These are phyloP conservation scores for Fusarium sublunatum DNA, from an alignment of 2,329 filamentous ascomycete species.

Conservation along the genomic window DNA sequence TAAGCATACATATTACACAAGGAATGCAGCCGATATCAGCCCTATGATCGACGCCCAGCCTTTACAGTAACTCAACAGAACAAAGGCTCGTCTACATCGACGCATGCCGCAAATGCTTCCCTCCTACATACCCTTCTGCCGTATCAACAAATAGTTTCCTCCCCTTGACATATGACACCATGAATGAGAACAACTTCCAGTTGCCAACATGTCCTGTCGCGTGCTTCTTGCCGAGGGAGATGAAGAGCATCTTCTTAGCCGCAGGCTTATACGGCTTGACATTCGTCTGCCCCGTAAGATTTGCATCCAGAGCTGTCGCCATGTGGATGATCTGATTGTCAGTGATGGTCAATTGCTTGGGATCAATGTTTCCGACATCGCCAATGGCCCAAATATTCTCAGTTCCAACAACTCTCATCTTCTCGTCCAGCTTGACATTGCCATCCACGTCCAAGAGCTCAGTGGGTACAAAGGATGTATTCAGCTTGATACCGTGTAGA, in stretches of 20 bases:
- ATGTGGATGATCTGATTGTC: slow-evolving; percentile 51
- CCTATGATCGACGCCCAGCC: background rate
- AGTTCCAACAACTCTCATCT: slow-evolving; percentile 48
- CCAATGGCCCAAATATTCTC: slow-evolving; percentile 57
- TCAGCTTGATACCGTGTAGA: slow-evolving; percentile 56
- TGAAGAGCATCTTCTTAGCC: slow-evolving; percentile 46
- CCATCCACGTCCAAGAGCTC: slow-evolving; percentile 49
- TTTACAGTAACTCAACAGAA: too few relatives aligned
- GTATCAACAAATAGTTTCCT: slow-evolving; percentile 49
- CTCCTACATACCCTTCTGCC: slow-evolving; percentile 47
- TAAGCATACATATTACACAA: too few relatives aligned
- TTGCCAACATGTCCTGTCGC: slow-evolving; percentile 50
- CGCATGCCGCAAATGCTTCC: slow-evolving; percentile 45
- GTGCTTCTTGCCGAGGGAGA: slow-evolving; percentile 44
- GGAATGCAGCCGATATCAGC: background rate
- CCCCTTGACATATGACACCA: slow-evolving; percentile 51
- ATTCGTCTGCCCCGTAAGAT: slow-evolving; percentile 30
- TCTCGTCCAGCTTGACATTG: slow-evolving; percentile 50
- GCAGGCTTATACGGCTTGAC: slow-evolving; percentile 36
- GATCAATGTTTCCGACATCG: slow-evolving; percentile 56
- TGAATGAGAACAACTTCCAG: slow-evolving; percentile 49
- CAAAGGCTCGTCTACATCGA: slow-evolving; percentile 39
- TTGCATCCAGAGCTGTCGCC: slow-evolving; percentile 47
- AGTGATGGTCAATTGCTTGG: slow-evolving; percentile 52
- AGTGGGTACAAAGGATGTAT: slow-evolving; percentile 55